Conservation (phyloP, 768 basidiomycete species). For the Phylloporus arenicola region DNA sequence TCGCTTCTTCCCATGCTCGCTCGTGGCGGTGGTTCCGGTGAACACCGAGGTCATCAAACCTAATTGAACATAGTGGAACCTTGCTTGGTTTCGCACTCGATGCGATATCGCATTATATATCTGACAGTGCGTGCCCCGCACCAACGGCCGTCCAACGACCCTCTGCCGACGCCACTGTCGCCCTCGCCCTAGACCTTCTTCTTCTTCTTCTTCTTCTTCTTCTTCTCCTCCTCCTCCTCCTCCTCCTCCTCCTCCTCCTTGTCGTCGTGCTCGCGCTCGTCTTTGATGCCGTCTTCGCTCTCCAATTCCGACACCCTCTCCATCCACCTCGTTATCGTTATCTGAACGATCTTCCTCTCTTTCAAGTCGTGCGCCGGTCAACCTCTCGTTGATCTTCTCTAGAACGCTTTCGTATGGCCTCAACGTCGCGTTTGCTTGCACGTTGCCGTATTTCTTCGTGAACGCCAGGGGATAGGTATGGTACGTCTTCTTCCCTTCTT, state of each 20-base stretch:
- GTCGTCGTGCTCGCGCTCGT: no score
- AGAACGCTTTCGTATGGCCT: neutral
- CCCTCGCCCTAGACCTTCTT: no score
- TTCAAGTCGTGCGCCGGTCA: no score
- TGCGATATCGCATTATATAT: constrained; percentile 4
- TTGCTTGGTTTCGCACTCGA: neutral
- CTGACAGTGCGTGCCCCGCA: neutral
- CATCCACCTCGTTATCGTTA: no score
- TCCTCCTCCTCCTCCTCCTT: no score
- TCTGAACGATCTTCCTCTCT: no score
- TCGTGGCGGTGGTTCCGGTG: neutral
- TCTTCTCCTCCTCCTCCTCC: no score
- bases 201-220: no score
- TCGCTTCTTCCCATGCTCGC: neutral
- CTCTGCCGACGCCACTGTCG: no score
- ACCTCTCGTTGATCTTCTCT: neutral
- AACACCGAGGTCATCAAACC: constrained; percentile 1
- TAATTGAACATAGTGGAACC: constrained; percentile 2
- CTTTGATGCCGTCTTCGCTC: no score
- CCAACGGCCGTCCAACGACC: no score
- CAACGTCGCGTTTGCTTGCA: neutral
- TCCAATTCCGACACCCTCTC: no score
- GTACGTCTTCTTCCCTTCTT: neutral
- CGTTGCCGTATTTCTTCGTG: neutral
- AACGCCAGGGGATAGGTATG: neutral